These are phyloP conservation scores for Penicillium manginii DNA, from an alignment of 495 filamentous ascomycete genomes.

Conservation along the genomic window DNA sequence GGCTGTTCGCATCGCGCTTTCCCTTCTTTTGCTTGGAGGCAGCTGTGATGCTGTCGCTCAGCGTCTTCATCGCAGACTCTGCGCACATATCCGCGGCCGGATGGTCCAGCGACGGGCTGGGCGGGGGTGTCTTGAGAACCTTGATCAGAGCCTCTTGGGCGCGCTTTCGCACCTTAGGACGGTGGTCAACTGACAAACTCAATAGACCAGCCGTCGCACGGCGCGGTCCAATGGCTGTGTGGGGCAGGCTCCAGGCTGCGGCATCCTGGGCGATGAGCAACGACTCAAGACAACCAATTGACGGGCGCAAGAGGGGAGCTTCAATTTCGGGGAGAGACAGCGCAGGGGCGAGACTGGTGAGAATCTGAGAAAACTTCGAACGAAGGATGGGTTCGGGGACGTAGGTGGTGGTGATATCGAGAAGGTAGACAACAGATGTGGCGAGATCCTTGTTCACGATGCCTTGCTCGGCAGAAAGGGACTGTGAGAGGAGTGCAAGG, in stretches of 20 bases:
- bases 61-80: conserved; percentile 76
- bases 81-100: conserved; percentile 96
- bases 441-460: conserved; percentile 82
- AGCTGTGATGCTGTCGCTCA: conserved; percentile 68
- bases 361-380: conserved; percentile 91
- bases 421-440: conserved; percentile 89
- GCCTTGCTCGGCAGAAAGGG: conserved; percentile 61
- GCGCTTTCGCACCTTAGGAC: conserved; percentile 93
- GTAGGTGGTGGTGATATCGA: conserved; percentile 84
- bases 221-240: conserved; percentile 83
- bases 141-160: conserved; percentile 87
- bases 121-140: conserved; percentile 79
- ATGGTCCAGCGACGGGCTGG: conserved; percentile 89
- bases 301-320: conserved; percentile 81
- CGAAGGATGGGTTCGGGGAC: conserved; percentile 83
- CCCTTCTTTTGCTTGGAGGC: conserved; percentile 70
- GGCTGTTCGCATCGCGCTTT: conserved; percentile 42
- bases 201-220: conserved; percentile 87
- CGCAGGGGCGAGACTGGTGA: conserved; percentile 81
- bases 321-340: conserved; percentile 80
- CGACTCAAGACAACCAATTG: conserved; percentile 91
- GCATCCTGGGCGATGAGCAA: conserved; percentile 87
- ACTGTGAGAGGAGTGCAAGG: conserved; percentile 83
- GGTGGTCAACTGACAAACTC: conserved; percentile 78
- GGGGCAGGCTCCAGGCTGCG: conserved; percentile 81